Base-by-base conservation (phyloP, 208 protist genomes). In the Acanthamoeba triangularis region DNA sequence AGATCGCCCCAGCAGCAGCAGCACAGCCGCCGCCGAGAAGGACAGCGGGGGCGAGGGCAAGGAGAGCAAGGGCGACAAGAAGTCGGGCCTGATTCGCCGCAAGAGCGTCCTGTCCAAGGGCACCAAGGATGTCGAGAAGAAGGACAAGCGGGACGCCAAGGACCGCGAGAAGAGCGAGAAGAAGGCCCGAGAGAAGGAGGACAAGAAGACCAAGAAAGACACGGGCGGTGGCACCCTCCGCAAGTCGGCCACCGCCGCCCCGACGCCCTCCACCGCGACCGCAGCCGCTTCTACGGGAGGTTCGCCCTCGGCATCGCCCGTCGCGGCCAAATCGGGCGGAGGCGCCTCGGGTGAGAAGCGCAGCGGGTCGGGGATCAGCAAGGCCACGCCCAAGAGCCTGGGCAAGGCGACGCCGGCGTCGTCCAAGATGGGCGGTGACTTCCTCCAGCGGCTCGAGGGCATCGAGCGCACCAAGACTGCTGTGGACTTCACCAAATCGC, bases 361-460 rank as follows among this genome's bases (percentile, higher is more conserved):
- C 47, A 23, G 8, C 25, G 84, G 54, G 30, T 67, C 56, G n/a
- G 54, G 41, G 52, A 69, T 67, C 84, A 90, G 41, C 67, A 80
- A 94, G 63, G 90, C 90, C 90, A 94, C 85, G 30, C 85, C 85
- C 37, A 91, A 91, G 85, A 91, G 61, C 33, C 52, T 91, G 18
- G 76, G 76, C 41, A 47, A 54, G 76, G 76, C 76, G 8, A 23
- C 35, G 8, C 10, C 20, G 76, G 76, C 76, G 23, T 84, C 76
- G 28, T 47, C 41, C 30, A 91, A 91, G 61, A 33, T 91, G 52
- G 85, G 85, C 30, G 85, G 61, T 14, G 61, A 91, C 52, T 91
- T 91, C 85, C 52, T 91, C 47, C 52, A 91, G 52, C 61, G 56
- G 14, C 85, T 91, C 16, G 85, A 91, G 61, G 56, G 61, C 56